Base-by-base conservation (phyloP, 1,284 basidiomycete species). In the Stereum hirsutum region DNA sequence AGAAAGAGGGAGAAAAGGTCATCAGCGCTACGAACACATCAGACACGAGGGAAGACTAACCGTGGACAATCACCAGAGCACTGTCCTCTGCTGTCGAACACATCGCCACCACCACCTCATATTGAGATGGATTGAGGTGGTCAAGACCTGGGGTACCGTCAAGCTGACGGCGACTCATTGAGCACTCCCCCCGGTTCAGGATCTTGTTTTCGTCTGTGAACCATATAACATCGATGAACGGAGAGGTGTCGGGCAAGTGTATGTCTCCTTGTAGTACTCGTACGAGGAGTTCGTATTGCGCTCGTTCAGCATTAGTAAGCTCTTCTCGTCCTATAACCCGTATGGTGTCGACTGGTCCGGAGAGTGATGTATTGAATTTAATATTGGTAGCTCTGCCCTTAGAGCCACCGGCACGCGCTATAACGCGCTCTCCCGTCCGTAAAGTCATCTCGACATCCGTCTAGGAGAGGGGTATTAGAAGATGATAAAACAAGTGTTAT, bases 311-410 rank as follows among this genome's bases (percentile, higher is more conserved):
- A 39, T 58, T 56, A 0, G 61, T 63, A 15, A 52, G 49, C 25
- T 64, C 60, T 43, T 62, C 62, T 24, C 56, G 54, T 2, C 68
- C 68, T 20, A 64, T 41, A 8, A 68, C 60, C n/a, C 53, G 56
- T 12, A 69, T 57, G 25, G 46, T 46, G 14, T 50, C 47, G 14
- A 65, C 35, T 7, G 41, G 43, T 19, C 52, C 55, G 60, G 6
- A 25, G 31, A 14, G 49, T 43, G 39, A 57, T 53, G 1, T 1
- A 28, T 17, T 10, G 32, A 23, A 15, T 11, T 24, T 21, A 12
- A 37, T 24, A 17, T 25, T 32, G 7, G 42, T 43, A 12, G n/a
- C 17, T 21, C 26, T 37, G 11, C 42, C 34, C 4, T 31, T 24
- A 2, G 36, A 20, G 11, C 36, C 33, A 6, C 14, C 14, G 12